Evolutionary conservation across 2,329 filamentous ascomycete species (phyloP).

Genomic region (Fusarium tricinctum): DNA sequence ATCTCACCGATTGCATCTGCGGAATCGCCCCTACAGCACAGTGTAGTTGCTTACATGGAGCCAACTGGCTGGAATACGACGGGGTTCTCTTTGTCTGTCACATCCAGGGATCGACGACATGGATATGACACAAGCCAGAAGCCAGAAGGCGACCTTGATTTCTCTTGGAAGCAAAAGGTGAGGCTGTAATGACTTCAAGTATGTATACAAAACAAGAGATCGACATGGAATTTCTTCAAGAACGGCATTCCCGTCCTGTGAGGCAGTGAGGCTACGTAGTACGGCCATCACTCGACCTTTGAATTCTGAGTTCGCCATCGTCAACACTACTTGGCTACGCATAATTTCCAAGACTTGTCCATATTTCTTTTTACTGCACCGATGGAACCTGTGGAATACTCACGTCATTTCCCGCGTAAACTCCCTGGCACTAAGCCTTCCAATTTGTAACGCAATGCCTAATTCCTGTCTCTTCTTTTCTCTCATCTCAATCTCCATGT

Average conservation of each 20-base stretch:
- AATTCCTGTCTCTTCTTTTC: background rate
- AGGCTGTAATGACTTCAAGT: conserved; percentile 11
- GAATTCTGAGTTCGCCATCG: background rate
- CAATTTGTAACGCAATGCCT: too few relatives aligned
- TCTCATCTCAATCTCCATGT: background rate
- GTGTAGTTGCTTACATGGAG: background rate
- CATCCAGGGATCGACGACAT: conserved; percentile 31
- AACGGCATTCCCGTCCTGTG: background rate
- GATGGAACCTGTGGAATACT: background rate
- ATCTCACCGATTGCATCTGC: background rate
- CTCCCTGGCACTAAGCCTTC: too few relatives aligned
- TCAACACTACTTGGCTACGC: too few relatives aligned
- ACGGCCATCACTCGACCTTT: conserved; percentile 1
- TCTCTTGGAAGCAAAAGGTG: background rate
- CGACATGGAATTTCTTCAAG: background rate
- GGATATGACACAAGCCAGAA: conserved; percentile 13
- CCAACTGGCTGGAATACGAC: conserved; percentile 9
- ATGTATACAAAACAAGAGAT: conserved; percentile 2
- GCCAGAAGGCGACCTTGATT: background rate
- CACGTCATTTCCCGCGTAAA: background rate
- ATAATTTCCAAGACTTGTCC: background rate
- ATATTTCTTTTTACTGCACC: conserved; percentile 2
- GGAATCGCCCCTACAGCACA: background rate
- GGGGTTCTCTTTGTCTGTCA: background rate
- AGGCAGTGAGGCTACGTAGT: conserved; percentile 17